Base-by-base conservation (phyloP, 2,329 filamentous ascomycete species). In the Apiospora arundinis region DNA sequence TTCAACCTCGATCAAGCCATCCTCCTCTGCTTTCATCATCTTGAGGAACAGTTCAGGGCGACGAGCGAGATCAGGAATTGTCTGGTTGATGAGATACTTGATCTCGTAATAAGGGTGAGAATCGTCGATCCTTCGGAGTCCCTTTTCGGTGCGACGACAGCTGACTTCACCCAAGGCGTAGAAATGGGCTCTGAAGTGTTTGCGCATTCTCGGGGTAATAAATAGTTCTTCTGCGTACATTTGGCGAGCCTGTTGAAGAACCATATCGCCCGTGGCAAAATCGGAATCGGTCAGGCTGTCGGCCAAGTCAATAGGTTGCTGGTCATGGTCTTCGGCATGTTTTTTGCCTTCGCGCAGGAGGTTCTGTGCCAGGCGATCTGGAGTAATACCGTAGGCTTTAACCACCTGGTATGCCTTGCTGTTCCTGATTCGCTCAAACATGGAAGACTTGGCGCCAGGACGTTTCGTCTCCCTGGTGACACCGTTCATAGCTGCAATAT, bases 31-130 rank as follows among this genome's bases (percentile, higher is more conserved):
- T 80, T 95, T 97, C 81, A 98, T 91, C 96, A 99, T 99, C 83
- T 97, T 95, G 70, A 99, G 85, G 80, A 96, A 99, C 37, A 97
- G 86, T 74, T 98, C 95, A 1, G 96, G 96, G 69, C 93, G 91
- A 69, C 91, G 90, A 2, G 94, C 92, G 72, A 98, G 89, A 75
- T 96, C 93, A 56, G 86, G 85, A 73, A 98, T 92, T 9, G 93
- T 93, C 81, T 98, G 95, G 77, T 96, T 95, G 74, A 94, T 91
- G 25, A 99, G 87, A 77, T 99, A 99, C 82, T 99, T 97, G 85
- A 99, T 94, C 81, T 98, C 96, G 80, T 98, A 98, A 82, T 97
- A 98, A 0, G 95, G 94, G 78, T 98, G 95, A 32, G 96, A 91
- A 73, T 98, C 95, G 76, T 97, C 95, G 76, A 99, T 98, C 78